Evolutionary conservation across 1,284 basidiomycete species (phyloP).

Genomic region (Melampsora larici-populina): DNA sequence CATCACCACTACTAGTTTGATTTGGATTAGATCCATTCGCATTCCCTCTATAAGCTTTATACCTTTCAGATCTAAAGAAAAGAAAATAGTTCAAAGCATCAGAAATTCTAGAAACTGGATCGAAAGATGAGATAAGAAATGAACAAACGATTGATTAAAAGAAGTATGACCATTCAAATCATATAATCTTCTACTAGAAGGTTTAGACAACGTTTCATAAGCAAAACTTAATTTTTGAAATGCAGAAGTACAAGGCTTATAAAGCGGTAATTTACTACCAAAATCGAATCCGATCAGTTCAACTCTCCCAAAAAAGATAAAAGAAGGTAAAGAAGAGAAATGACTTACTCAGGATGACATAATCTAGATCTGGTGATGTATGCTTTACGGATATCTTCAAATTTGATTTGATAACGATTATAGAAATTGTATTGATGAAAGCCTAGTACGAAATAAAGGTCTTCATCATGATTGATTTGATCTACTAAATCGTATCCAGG

Average conservation of each 20-base stretch:
- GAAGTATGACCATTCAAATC: constrained; percentile 48
- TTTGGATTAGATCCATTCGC: neutral
- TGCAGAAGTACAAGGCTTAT: constrained; percentile 51
- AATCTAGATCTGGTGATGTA: constrained; percentile 33
- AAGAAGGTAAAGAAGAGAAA: neutral
- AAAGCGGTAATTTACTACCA: constrained; percentile 51
- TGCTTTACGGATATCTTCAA: constrained; percentile 36
- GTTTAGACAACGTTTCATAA: constrained; percentile 52
- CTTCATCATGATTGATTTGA: constrained; percentile 28
- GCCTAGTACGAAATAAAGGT: constrained; percentile 29
- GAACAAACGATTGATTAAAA: too few relatives aligned
- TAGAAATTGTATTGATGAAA: neutral
- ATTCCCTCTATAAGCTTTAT: neutral
- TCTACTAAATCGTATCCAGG: constrained; percentile 18
- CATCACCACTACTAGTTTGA: constrained; percentile 43
- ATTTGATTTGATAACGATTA: constrained; percentile 15
- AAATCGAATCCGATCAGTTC: neutral
- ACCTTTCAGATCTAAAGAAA: neutral
- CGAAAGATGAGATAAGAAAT: too few relatives aligned
- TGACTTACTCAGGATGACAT: constrained; percentile 38
- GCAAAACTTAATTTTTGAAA: constrained; percentile 54
- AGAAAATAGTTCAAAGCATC: constrained; percentile 39
- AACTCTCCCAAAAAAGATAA: too few relatives aligned
- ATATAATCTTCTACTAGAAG: constrained; percentile 50
- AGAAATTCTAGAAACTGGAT: too few relatives aligned